These are phyloP conservation scores for Aspergillus avenaceus DNA, from an alignment of 495 filamentous ascomycete genomes.

Conservation along the genomic window DNA sequence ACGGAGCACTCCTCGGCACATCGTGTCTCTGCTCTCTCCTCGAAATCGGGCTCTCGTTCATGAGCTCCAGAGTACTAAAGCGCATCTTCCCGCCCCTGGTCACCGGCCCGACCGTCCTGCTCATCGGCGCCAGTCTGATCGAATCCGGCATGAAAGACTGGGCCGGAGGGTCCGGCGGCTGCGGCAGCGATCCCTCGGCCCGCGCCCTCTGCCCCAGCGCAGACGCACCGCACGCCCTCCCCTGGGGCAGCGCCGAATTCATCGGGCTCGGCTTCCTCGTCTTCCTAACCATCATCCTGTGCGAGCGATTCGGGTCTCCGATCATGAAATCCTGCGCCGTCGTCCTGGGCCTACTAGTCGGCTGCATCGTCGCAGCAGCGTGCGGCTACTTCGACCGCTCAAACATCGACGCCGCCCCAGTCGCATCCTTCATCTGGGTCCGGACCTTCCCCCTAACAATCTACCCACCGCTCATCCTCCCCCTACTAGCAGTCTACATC, in stretches of 20 bases:
- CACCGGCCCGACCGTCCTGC: constrained; percentile 77
- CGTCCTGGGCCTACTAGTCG: constrained; percentile 74
- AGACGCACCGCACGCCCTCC: constrained; percentile 71
- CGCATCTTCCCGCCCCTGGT: constrained; percentile 85
- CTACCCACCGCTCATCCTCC: constrained; percentile 81
- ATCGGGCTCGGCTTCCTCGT: constrained; percentile 88
- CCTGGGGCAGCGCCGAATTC: constrained; percentile 84
- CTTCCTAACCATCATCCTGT: constrained; percentile 83
- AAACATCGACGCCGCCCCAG: constrained; percentile 67
- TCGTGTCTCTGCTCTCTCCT: constrained; percentile 47
- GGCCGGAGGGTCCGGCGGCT: constrained; percentile 72
- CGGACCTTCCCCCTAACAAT: constrained; percentile 76
- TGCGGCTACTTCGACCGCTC: constrained; percentile 75
- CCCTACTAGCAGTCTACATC: constrained; percentile 80
- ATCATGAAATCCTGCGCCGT: constrained; percentile 74
- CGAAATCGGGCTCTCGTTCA: constrained; percentile 42
- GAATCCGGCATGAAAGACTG: constrained; percentile 75
- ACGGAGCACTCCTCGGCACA: constrained; percentile 81
- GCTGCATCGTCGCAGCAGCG: constrained; percentile 83
- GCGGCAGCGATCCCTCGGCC: constrained; percentile 48
- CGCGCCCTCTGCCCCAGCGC: constrained; percentile 68
- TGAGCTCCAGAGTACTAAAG: constrained; percentile 64
- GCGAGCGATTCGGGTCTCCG: constrained; percentile 78
- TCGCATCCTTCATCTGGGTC: constrained; percentile 85
- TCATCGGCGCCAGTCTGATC: constrained; percentile 74